A percentile compares a stretch with the other conserved stretches of the same genome.
These are phyloP conservation scores for Dactylellina parvicollis DNA, from an alignment of 2,329 filamentous ascomycete species.

Conservation along the genomic window DNA sequence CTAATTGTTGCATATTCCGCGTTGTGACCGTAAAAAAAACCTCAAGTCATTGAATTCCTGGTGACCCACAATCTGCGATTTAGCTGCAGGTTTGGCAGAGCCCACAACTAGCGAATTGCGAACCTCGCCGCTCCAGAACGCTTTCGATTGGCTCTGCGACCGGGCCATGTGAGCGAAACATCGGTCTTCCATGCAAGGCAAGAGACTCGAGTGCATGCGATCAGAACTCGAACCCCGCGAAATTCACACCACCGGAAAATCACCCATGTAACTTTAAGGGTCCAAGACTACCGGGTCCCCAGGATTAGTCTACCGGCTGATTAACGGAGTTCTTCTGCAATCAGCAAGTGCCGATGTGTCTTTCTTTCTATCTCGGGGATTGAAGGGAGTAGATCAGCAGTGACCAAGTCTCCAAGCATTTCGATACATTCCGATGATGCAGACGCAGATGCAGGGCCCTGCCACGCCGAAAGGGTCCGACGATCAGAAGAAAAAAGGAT, in stretches of 20 bases:
- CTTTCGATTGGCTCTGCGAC: conserved; percentile 1
- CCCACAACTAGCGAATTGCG: conserved; percentile 2
- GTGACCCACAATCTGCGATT: too few species aligned
- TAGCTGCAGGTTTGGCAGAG: background rate
- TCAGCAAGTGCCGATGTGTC: background rate
- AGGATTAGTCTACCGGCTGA: background rate
- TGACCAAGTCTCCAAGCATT: background rate
- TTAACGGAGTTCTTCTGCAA: background rate
- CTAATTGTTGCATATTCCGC: conserved; percentile 29
- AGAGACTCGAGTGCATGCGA: background rate
- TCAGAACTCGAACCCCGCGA: conserved; percentile 25
- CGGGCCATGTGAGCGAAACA: conserved; percentile 13
- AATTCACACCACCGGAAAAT: conserved; percentile 36
- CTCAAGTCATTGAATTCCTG: too few species aligned
- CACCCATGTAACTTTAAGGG: conserved; percentile 42
- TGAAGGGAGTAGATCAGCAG: background rate
- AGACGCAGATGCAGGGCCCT: background rate
- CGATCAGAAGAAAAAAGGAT: conserved; percentile 5
- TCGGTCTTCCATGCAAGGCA: background rate
- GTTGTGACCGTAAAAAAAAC: conserved; percentile 21
- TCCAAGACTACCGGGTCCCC: conserved; percentile 26
- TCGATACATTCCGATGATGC: background rate
- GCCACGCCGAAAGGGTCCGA: conserved; percentile 6
- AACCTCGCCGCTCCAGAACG: background rate
- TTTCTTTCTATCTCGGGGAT: background rate